A percentile compares a stretch with the other conserved stretches of the same genome.
phyloP scores from a whole-genome alignment of 495 filamentous ascomycete species.

The Hypoxylon perforatum region DNA sequence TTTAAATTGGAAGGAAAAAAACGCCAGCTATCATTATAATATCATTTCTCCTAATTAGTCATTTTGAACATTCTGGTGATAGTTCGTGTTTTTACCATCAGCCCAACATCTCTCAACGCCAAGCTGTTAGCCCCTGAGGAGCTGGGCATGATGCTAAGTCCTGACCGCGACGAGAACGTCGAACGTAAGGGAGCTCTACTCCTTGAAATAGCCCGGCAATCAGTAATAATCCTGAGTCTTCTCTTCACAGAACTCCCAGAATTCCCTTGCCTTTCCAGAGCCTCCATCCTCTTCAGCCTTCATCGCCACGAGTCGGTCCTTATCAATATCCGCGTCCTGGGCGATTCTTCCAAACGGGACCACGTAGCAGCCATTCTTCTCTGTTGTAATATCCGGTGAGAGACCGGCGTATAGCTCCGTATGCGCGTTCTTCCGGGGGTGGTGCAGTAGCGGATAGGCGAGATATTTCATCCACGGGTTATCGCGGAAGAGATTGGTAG shows the following conservation, averaged over 20 bases:
- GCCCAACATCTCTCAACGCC: too few relatives aligned
- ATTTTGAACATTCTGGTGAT: too few relatives aligned
- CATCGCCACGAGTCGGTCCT: constrained; percentile 24
- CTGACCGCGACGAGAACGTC: too few relatives aligned
- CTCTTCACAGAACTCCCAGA: constrained; percentile 37
- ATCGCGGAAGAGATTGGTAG: constrained; percentile 42
- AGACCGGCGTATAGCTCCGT: constrained; percentile 57
- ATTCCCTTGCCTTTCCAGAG: constrained; percentile 23
- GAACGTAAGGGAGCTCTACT: too few relatives aligned
- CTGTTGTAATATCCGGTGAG: constrained; percentile 45
- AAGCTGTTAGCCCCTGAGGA: too few relatives aligned
- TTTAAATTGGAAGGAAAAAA: too few relatives aligned
- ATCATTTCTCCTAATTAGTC: too few relatives aligned
- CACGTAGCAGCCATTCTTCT: constrained; percentile 50
- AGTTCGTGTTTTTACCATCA: too few relatives aligned
- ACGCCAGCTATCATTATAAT: too few relatives aligned
- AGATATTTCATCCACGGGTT: constrained; percentile 25
- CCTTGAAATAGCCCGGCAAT: too few relatives aligned
- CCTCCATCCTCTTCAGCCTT: constrained; percentile 29
- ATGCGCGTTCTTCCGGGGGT: constrained; percentile 47
- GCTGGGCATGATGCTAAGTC: too few relatives aligned
- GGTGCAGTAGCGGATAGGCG: constrained; percentile 43
- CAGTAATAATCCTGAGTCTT: too few relatives aligned
- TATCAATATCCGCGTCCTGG: constrained; percentile 2
- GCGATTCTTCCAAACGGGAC: constrained; percentile 41